Evolutionary conservation across 2,329 filamentous ascomycete species (phyloP).

Genomic region (Colletotrichum falcatum): DNA sequence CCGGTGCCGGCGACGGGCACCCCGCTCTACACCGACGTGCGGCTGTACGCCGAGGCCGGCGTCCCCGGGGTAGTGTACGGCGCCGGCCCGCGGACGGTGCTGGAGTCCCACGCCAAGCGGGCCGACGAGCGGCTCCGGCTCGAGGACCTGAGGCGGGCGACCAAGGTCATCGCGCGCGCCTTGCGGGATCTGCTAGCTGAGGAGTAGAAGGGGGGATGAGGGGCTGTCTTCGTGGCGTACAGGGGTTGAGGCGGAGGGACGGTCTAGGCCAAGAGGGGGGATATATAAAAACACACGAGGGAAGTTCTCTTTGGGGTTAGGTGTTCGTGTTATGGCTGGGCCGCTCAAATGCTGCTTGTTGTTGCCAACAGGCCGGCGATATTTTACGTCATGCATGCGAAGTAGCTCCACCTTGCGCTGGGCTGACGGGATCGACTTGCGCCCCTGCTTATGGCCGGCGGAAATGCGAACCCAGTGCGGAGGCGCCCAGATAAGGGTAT

Average conservation of each 20-base stretch:
- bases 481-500: neutral
- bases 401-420: constrained; percentile 3
- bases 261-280: too few relatives aligned
- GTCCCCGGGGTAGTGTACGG: constrained; percentile 35
- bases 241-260: neutral
- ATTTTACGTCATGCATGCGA: constrained; percentile 19
- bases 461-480: neutral
- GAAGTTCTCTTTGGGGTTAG: neutral
- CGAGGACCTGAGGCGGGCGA: constrained; percentile 25
- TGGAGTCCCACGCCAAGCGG: constrained; percentile 37
- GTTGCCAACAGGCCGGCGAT: too few relatives aligned
- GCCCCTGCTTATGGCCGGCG: neutral
- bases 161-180: constrained; percentile 22
- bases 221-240: too few relatives aligned
- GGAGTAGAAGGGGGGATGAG: too few relatives aligned
- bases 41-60: constrained; percentile 35
- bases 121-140: constrained; percentile 35
- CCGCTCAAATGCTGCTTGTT: constrained; percentile 14
- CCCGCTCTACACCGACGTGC: constrained; percentile 33
- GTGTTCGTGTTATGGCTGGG: constrained; percentile 3
- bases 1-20: constrained; percentile 19
- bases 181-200: constrained; percentile 14
- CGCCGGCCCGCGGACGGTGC: constrained; percentile 32
- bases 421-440: neutral
- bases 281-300: neutral